Evolutionary conservation across 164 flowering plant genomes (phyloP).

Genomic region (Cinnamomum chago): DNA sequence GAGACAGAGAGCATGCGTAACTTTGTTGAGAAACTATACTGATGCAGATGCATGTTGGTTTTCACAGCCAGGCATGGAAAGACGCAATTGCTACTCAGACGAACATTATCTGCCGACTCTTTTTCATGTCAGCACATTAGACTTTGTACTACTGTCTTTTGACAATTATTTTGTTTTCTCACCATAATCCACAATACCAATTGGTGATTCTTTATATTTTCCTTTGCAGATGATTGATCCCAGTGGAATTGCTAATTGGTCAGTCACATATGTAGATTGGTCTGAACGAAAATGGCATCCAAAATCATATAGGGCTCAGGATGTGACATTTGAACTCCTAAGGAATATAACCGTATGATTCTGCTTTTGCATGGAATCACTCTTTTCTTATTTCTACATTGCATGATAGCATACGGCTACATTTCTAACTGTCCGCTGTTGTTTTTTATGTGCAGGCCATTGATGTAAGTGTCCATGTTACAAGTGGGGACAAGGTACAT

Average conservation of each 20-base stretch:
- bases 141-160: background rate
- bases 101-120: constrained; percentile 94
- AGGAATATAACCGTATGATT: constrained; percentile 66
- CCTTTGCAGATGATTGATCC: constrained; percentile 78
- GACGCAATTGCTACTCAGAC: constrained; percentile 89
- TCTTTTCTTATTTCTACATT: background rate
- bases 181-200: background rate
- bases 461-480: constrained; percentile 68
- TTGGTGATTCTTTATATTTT: background rate
- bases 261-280: constrained; percentile 98
- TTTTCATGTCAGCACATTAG: constrained; percentile 56
- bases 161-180: background rate
- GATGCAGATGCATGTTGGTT: constrained; percentile 13
- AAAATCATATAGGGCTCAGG: constrained; percentile 60
- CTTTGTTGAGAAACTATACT: constrained; percentile 6
- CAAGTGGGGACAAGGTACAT: constrained; percentile 71
- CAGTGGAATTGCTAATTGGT: constrained; percentile 88
- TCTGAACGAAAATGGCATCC: constrained; percentile 99
- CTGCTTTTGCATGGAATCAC: background rate
- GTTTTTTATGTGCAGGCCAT: constrained; percentile 54
- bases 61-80: constrained; percentile 91
- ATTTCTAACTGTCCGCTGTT: background rate
- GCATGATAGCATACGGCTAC: too few species aligned
- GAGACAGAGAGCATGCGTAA: background rate
- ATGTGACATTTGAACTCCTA: constrained; percentile 64